Conservation (phyloP, 2,329 filamentous ascomycete species). For the Xylaria sp. region DNA sequence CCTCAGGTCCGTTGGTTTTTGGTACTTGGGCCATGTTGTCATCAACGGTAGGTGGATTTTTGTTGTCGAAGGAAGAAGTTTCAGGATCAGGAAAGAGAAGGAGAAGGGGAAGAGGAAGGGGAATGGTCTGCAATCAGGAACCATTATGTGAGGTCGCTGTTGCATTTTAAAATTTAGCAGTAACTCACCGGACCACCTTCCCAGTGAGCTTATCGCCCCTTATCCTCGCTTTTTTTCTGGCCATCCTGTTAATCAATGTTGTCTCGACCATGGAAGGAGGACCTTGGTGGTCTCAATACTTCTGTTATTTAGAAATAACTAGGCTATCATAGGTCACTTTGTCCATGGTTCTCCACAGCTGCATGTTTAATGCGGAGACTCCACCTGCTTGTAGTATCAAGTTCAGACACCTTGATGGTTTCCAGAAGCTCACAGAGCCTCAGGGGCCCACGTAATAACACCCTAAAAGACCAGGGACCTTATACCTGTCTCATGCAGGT, state of each 20-base stretch:
- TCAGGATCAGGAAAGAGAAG: not conserved
- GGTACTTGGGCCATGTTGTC: constrained; percentile 20
- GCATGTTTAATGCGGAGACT: not conserved
- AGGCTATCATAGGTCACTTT: constrained; percentile 14
- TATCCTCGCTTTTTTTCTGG: not conserved
- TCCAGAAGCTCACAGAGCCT: not conserved
- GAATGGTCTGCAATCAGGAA: not conserved
- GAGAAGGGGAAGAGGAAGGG: too few relatives aligned
- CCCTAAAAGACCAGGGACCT: not conserved
- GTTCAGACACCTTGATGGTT: constrained; percentile 35
- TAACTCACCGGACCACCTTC: not conserved
- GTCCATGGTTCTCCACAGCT: not conserved
- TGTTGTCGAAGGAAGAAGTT: not conserved
- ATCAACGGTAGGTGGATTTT: not conserved
- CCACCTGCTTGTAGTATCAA: not conserved
- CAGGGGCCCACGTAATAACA: not conserved
- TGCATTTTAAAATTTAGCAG: not conserved
- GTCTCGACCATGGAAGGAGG: constrained; percentile 7
- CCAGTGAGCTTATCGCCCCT: not conserved
- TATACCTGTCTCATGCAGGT: not conserved
- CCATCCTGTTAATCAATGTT: not conserved
- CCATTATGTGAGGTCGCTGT: not conserved
- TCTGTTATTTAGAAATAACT: constrained; percentile 9
- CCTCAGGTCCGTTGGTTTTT: not conserved
- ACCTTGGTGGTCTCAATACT: constrained; percentile 29